Percentiles rank a stretch among this genome's conserved stretches.
Evolutionary conservation across 371 early-diverging fungal species (phyloP).

Genomic region (Batrachochytrium dendrobatidis): DNA sequence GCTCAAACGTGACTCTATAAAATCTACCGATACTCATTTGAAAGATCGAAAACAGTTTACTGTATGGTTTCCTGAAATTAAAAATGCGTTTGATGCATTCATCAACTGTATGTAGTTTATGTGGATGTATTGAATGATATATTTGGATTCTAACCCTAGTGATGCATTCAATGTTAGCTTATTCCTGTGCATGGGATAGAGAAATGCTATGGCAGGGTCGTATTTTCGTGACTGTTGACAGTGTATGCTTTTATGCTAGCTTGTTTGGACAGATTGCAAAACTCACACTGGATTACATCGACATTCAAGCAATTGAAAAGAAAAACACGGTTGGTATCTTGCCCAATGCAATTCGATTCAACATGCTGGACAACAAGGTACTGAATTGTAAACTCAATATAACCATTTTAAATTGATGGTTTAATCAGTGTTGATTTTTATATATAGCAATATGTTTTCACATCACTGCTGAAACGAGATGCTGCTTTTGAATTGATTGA

Average conservation of each 20-base stretch:
- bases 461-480: slow-evolving; percentile 35
- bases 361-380: slow-evolving; percentile 18
- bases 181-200: slow-evolving; percentile 45
- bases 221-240: slow-evolving; percentile 36
- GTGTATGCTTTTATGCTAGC: slow-evolving; percentile 44
- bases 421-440: not conserved
- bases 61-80: not conserved
- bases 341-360: slow-evolving; percentile 45
- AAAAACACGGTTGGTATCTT: slow-evolving; percentile 47
- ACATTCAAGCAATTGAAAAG: slow-evolving; percentile 44
- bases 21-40: too few relatives aligned
- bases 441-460: slow-evolving; percentile 23
- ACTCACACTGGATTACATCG: slow-evolving; percentile 33
- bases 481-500: slow-evolving; percentile 13
- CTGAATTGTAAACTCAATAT: not conserved
- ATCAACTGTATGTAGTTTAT: not conserved
- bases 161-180: slow-evolving; percentile 14
- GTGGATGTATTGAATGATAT: too few relatives aligned
- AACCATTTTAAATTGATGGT: not conserved
- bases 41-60: too few relatives aligned
- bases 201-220: slow-evolving; percentile 54
- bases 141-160: too few relatives aligned
- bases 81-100: not conserved
- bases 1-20: too few relatives aligned
- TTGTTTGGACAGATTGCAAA: slow-evolving; percentile 42